Base-by-base conservation (phyloP, 2,329 filamentous ascomycete species). In the Drechslerella dactyloides region DNA sequence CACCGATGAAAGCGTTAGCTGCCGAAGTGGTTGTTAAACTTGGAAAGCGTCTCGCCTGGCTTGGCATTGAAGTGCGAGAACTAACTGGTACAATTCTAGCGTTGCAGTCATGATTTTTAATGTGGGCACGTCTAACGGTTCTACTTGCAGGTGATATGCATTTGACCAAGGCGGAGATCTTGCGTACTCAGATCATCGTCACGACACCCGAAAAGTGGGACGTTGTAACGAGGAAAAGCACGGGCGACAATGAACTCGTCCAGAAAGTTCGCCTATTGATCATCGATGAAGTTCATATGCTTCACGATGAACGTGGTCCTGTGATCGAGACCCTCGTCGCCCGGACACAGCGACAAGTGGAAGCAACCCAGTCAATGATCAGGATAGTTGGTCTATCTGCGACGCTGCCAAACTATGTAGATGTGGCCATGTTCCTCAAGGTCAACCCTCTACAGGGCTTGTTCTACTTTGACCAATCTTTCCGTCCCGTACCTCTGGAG, bases 141-240 rank as follows among this genome's bases (percentile, higher is more conserved):
- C 7, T 8, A 19, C 24, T 15, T 13, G 17, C 23, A 53, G 94
- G 94, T 77, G 94, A 99, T 79, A 99, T 99, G 94, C 94, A 99
- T 78, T 85, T 99, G 64, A 97, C 93, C 54, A 99, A 99, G 80
- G 85, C 91, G 1, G 96, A 99, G 80, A 96, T 99, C 73, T 85
- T 97, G 15, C 89, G 93, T 74, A 99, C 94, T 0, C 94, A 99
- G 78, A 94, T 99, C 75, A 96, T 99, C 70, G 94, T 99, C 55
- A 99, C 96, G 0, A 99, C 94, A 0, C 94, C 94, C 37, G 94
- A 99, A 81, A 99, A 99, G 81, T 99, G 96, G 96, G 94, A 99
- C 79, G 94, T 99, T 0, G 91, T 99, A 3, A 99, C 94, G 1
- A 86, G 94, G 73, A 99, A 97, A 80, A 96, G 93, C 64, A 97